Percentiles rank a stretch among this genome's conserved stretches.
These are phyloP conservation scores for Rhodotorula sp. DNA, from an alignment of 1,284 basidiomycete genomes.

Conservation along the genomic window DNA sequence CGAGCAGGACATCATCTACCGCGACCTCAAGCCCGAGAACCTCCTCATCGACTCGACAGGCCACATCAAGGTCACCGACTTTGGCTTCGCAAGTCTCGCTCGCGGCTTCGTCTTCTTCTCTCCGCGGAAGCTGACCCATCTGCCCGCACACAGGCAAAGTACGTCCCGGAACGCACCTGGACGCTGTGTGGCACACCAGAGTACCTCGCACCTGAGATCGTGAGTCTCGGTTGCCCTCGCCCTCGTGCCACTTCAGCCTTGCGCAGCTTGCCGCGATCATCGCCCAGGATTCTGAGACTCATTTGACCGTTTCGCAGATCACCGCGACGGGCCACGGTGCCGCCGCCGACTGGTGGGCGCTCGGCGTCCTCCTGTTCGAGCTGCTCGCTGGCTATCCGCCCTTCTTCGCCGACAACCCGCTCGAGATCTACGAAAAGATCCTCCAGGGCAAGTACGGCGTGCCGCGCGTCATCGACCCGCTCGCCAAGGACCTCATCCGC, in stretches of 20 bases:
- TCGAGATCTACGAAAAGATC: conserved; percentile 48
- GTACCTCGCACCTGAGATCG: conserved; percentile 75
- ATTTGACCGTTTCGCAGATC: no score
- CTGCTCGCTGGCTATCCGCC: conserved; percentile 75
- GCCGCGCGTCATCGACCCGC: conserved; percentile 42
- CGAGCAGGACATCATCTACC: conserved; percentile 66
- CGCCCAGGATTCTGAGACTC: no score
- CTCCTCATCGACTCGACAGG: conserved; percentile 52
- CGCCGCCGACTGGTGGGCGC: conserved; percentile 88
- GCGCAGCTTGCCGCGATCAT: background rate
- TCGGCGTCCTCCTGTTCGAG: conserved; percentile 95
- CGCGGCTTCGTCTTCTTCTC: conserved; percentile 54
- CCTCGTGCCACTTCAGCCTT: background rate
- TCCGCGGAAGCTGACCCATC: conserved; percentile 16
- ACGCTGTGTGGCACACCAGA: conserved; percentile 67
- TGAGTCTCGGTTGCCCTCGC: conserved; percentile 56
- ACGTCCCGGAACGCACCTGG: conserved; percentile 38
- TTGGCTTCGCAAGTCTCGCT: conserved; percentile 57
- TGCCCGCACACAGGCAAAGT: conserved; percentile 19
- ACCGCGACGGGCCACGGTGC: conserved; percentile 57
- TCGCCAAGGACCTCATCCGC: conserved; percentile 45
- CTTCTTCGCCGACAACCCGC: conserved; percentile 46
- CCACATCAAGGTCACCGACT: conserved; percentile 54
- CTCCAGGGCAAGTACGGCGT: conserved; percentile 43
- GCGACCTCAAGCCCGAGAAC: conserved; percentile 61